phyloP scores from a whole-genome alignment of 495 filamentous ascomycete species.

The Annulohypoxylon maeteangense region DNA sequence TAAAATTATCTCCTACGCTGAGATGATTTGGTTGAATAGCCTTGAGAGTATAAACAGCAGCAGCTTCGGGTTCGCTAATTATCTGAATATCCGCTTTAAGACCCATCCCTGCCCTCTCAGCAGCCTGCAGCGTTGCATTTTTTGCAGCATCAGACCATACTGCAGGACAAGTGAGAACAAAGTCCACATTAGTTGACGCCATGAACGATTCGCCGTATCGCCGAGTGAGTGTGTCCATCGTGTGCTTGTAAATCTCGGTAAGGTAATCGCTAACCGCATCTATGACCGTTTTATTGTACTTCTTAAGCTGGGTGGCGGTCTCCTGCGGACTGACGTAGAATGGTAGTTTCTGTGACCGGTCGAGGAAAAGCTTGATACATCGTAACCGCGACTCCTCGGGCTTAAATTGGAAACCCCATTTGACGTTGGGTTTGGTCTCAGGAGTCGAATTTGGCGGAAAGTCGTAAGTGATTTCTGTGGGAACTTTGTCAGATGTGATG shows the following conservation, averaged over 20 bases:
- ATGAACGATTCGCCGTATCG: constrained; percentile 72
- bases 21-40: constrained; percentile 72
- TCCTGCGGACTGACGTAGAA: constrained; percentile 80
- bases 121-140: constrained; percentile 70
- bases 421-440: constrained; percentile 56
- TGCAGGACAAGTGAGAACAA: constrained; percentile 80
- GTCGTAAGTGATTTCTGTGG: constrained; percentile 69
- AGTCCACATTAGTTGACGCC: constrained; percentile 69
- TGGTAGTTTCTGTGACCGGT: constrained; percentile 78
- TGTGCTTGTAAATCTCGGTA: constrained; percentile 75
- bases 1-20: constrained; percentile 73
- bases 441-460: constrained; percentile 50
- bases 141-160: constrained; percentile 85
- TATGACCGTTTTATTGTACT: constrained; percentile 67
- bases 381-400: constrained; percentile 78
- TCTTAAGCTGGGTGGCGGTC: constrained; percentile 76
- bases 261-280: constrained; percentile 75
- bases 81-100: constrained; percentile 67
- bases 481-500: constrained; percentile 76
- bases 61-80: constrained; percentile 80
- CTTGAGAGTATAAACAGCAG: constrained; percentile 76
- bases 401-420: constrained; percentile 83
- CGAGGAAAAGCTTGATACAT: constrained; percentile 83
- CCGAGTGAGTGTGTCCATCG: constrained; percentile 75
- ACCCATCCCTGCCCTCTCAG: constrained; percentile 75